phyloP scores from a whole-genome alignment of 2,329 filamentous ascomycete species.

The Fusarium kyushuense region DNA sequence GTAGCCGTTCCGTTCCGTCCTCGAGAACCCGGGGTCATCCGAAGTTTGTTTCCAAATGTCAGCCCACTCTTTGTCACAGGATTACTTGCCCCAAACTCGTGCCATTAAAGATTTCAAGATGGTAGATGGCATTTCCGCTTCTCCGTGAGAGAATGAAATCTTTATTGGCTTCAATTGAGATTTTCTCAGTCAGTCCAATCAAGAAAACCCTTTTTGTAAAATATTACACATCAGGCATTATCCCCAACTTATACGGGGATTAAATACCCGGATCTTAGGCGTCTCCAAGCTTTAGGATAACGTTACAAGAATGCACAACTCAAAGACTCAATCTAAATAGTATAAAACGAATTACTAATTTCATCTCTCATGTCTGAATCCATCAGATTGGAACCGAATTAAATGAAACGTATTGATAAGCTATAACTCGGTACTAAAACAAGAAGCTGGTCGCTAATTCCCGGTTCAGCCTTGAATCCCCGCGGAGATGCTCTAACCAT shows the following conservation, averaged over 20 bases:
- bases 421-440: conserved; percentile 18
- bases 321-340: not conserved
- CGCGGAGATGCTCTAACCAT: conserved; percentile 46
- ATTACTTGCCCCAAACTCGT: conserved; percentile 31
- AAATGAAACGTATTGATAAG: conserved; percentile 15
- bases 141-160: conserved; percentile 32
- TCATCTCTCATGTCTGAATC: not conserved
- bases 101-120: conserved; percentile 26
- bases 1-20: conserved; percentile 40
- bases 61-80: conserved; percentile 47
- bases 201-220: not conserved
- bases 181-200: not conserved
- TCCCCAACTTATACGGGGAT: conserved; percentile 4
- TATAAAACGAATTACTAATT: not conserved
- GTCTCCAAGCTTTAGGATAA: not conserved
- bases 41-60: conserved; percentile 34
- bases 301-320: not conserved
- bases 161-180: conserved; percentile 3
- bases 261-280: not conserved
- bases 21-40: conserved; percentile 42
- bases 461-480: conserved; percentile 2
- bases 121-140: conserved; percentile 44
- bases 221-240: not conserved
- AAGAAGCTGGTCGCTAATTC: conserved; percentile 7
- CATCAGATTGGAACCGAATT: conserved; percentile 11